phyloP scores from a whole-genome alignment of 1,139 yeast species.

The Suhomyces chickasaworum region DNA sequence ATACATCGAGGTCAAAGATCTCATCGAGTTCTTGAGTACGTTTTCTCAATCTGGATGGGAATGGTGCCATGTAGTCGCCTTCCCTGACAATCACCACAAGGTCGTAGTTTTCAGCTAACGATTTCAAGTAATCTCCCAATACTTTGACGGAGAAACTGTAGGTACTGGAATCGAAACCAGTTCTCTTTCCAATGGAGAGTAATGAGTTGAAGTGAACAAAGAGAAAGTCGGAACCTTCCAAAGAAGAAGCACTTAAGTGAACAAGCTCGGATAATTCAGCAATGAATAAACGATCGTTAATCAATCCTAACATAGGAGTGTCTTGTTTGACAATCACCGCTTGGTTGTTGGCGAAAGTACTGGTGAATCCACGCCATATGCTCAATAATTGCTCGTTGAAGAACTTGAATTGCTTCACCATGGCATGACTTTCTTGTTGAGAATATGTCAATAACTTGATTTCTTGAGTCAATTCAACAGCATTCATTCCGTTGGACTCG shows the following conservation, averaged over 20 bases:
- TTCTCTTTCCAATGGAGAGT: slow-evolving; percentile 41
- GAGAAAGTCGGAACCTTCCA: slow-evolving; percentile 26
- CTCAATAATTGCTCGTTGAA: slow-evolving; percentile 34
- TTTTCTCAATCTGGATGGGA: slow-evolving; percentile 8
- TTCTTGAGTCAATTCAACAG: slow-evolving; percentile 36
- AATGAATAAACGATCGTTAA: slow-evolving; percentile 49
- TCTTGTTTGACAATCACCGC: slow-evolving; percentile 12
- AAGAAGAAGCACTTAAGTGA: slow-evolving; percentile 25
- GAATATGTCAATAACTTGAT: slow-evolving; percentile 31
- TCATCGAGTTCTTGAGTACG: slow-evolving; percentile 23
- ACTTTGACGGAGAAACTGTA: slow-evolving; percentile 39
- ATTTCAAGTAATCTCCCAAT: slow-evolving; percentile 33
- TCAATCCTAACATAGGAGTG: slow-evolving; percentile 23
- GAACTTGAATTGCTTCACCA: slow-evolving; percentile 37
- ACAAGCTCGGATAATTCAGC: slow-evolving; percentile 51
- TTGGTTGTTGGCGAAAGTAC: slow-evolving; percentile 8
- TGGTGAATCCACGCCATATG: slow-evolving; percentile 39
- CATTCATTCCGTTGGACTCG: slow-evolving; percentile 12
- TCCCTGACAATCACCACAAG: slow-evolving; percentile 28
- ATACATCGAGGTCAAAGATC: slow-evolving; percentile 27
- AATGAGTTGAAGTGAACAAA: slow-evolving; percentile 46
- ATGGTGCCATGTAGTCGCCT: slow-evolving; percentile 7
- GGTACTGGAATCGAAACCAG: slow-evolving; percentile 44
- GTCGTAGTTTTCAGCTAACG: slow-evolving; percentile 33
- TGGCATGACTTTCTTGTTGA: slow-evolving; percentile 18